Percentiles rank a stretch among this genome's conserved stretches.
Evolutionary conservation across 192 early-diverging fungal genomes (phyloP).

Genomic region (Coemansia sp.): DNA sequence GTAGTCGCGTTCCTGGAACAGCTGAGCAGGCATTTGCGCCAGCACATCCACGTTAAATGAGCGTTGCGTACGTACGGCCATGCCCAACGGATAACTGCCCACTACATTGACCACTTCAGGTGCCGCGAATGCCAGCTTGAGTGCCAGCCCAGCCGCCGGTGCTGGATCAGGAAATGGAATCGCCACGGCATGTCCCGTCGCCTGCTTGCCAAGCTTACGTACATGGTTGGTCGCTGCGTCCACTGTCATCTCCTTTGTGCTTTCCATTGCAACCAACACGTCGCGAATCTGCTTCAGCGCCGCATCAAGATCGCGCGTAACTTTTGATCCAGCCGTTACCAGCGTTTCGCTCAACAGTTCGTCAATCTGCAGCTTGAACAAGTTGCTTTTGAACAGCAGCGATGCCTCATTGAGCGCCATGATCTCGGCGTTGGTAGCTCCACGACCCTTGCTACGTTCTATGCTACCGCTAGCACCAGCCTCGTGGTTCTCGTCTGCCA

Average conservation of each 20-base stretch:
- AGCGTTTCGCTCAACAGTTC: slow-evolving; percentile 31
- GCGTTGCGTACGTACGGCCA: slow-evolving; percentile 57
- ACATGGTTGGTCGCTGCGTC: slow-evolving; percentile 32
- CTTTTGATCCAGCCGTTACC: slow-evolving; percentile 19
- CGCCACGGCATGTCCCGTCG: neutral
- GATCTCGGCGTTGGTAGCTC: slow-evolving; percentile 77
- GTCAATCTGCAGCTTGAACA: slow-evolving; percentile 83
- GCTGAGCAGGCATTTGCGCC: slow-evolving; percentile 79
- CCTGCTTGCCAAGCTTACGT: slow-evolving; percentile 58
- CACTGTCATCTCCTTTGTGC: slow-evolving; percentile 22
- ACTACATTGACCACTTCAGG: slow-evolving; percentile 77
- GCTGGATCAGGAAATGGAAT: slow-evolving; percentile 78
- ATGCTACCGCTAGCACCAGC: neutral
- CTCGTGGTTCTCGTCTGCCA: neutral
- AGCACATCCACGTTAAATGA: slow-evolving; percentile 85
- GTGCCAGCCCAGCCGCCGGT: slow-evolving; percentile 67
- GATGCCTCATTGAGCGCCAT: slow-evolving; percentile 78
- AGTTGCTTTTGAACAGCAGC: slow-evolving; percentile 83
- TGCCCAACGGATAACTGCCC: slow-evolving; percentile 85
- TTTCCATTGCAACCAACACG: slow-evolving; percentile 11
- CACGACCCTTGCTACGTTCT: neutral
- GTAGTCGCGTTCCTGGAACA: slow-evolving; percentile 92
- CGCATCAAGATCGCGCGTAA: slow-evolving; percentile 34
- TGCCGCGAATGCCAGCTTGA: slow-evolving; percentile 76
- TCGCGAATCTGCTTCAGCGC: slow-evolving; percentile 58